A percentile compares a stretch with the other conserved stretches of the same genome.
Evolutionary conservation across 768 basidiomycete genomes (phyloP).

Genomic region (Rhodocollybia butyracea): DNA sequence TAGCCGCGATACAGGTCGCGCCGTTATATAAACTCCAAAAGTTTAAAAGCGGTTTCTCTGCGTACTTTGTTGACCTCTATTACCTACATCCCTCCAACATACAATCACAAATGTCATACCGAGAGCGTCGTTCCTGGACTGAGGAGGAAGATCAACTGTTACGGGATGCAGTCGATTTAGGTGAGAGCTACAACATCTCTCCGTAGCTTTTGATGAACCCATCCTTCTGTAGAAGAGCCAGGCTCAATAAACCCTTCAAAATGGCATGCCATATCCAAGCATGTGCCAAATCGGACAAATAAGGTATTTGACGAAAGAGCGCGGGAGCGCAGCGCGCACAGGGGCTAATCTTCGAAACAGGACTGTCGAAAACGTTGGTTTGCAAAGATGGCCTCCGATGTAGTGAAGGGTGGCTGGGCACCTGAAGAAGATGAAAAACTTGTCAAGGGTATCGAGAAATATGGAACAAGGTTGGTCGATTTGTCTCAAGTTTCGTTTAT

Average conservation of each 20-base stretch:
- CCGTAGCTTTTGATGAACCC: conserved; percentile 11
- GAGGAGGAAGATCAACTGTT: conserved; percentile 51
- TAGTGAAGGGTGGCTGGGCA: conserved; percentile 60
- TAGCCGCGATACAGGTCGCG: not conserved
- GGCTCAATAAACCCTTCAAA: conserved; percentile 12
- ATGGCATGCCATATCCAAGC: conserved; percentile 14
- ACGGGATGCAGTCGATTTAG: conserved; percentile 46
- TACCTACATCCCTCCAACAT: no score
- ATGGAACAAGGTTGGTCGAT: conserved; percentile 46
- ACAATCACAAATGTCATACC: conserved; percentile 5
- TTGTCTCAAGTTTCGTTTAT: not conserved
- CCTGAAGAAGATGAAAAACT: conserved; percentile 59
- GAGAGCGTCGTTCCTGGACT: conserved; percentile 52
- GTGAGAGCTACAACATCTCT: conserved; percentile 25
- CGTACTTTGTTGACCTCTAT: no score
- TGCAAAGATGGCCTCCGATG: conserved; percentile 57
- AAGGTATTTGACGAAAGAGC: no score
- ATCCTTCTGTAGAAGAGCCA: conserved; percentile 11
- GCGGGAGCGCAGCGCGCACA: no score
- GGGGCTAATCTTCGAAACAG: no score
- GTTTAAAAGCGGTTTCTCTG: not conserved
- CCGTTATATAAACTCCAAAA: not conserved
- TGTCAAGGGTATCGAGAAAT: conserved; percentile 52
- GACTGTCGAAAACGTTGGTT: conserved; percentile 31
- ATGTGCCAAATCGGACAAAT: conserved; percentile 26